These are phyloP conservation scores for Moesziomyces aphidis DNA, from an alignment of 1,284 basidiomycete genomes.

Conservation along the genomic window DNA sequence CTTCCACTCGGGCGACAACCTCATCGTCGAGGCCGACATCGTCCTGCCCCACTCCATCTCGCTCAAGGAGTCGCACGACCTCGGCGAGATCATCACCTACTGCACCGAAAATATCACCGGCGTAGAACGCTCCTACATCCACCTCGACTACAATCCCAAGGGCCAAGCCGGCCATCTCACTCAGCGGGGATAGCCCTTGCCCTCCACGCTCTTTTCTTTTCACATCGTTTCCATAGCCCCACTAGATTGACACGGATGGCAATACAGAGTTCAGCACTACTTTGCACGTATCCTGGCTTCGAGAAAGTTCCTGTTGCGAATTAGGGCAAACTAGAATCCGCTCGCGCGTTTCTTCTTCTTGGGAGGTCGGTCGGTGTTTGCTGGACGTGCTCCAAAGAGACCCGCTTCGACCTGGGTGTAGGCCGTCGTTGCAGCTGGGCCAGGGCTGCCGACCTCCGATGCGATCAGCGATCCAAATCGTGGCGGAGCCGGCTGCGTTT, in stretches of 20 bases:
- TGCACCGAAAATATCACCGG: constrained; percentile 58
- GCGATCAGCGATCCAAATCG: constrained; percentile 9
- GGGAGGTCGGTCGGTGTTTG: constrained; percentile 8
- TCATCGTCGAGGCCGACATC: constrained; percentile 65
- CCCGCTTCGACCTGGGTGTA: constrained; percentile 44
- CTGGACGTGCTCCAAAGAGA: constrained; percentile 29
- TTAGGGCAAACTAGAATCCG: constrained; percentile 34
- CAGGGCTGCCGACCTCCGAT: constrained; percentile 13
- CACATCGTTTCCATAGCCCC: not conserved
- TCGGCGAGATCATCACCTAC: constrained; percentile 65
- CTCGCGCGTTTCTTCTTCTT: constrained; percentile 45
- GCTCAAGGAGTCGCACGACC: constrained; percentile 65
- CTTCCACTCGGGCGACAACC: constrained; percentile 64
- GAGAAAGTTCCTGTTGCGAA: too few species aligned
- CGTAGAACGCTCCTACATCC: constrained; percentile 61
- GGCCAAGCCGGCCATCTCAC: constrained; percentile 62
- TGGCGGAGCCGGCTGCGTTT: constrained; percentile 17
- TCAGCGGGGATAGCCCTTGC: constrained; percentile 38
- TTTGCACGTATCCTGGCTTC: too few species aligned
- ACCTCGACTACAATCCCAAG: constrained; percentile 62
- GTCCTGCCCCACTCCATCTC: constrained; percentile 59
- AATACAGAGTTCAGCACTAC: too few species aligned
- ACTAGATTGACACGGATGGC: too few species aligned
- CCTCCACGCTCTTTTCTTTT: not conserved
- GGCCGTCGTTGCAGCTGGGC: not conserved